Percentiles rank a stretch among this genome's conserved stretches.
Evolutionary conservation across 1,139 yeast species (phyloP).

Genomic region (Suhomyces atakaporum): DNA sequence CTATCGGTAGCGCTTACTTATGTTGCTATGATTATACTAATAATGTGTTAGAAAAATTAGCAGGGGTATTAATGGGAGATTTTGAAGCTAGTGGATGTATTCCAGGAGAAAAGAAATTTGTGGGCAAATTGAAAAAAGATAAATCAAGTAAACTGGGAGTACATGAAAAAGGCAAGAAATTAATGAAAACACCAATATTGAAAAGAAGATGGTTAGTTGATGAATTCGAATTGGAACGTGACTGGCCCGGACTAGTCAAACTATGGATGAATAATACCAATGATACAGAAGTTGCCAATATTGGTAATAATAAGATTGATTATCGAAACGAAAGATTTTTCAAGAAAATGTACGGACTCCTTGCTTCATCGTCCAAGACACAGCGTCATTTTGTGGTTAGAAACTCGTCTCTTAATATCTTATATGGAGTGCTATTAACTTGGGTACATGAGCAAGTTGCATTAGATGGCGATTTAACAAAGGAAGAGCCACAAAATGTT

Average conservation of each 20-base stretch:
- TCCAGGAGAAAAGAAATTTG: constrained; percentile 53
- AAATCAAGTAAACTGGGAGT: constrained; percentile 4
- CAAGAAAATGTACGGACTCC: constrained; percentile 34
- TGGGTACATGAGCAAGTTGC: constrained; percentile 46
- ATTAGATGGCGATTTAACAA: constrained; percentile 20
- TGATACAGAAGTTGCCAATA: constrained; percentile 16
- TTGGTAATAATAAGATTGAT: constrained; percentile 19
- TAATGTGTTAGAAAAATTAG: constrained; percentile 52
- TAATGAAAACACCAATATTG: constrained; percentile 24
- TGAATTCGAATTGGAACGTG: constrained; percentile 53
- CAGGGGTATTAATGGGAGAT: constrained; percentile 57
- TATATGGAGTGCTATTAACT: constrained; percentile 60
- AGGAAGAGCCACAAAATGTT: constrained; percentile 18
- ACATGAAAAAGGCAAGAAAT: constrained; percentile 3
- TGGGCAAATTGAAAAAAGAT: constrained; percentile 27
- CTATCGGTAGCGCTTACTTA: constrained; percentile 58
- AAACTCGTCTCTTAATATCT: constrained; percentile 56
- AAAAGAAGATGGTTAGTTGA: constrained; percentile 64
- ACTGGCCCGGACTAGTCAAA: constrained; percentile 50
- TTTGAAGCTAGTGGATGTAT: constrained; percentile 54
- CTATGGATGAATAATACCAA: constrained; percentile 38
- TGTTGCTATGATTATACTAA: constrained; percentile 65
- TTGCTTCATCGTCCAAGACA: constrained; percentile 26
- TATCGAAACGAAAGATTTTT: constrained; percentile 33
- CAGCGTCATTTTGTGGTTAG: constrained; percentile 61